Conservation (phyloP, 257 asterid genomes). For the Penstemon barbatus region DNA sequence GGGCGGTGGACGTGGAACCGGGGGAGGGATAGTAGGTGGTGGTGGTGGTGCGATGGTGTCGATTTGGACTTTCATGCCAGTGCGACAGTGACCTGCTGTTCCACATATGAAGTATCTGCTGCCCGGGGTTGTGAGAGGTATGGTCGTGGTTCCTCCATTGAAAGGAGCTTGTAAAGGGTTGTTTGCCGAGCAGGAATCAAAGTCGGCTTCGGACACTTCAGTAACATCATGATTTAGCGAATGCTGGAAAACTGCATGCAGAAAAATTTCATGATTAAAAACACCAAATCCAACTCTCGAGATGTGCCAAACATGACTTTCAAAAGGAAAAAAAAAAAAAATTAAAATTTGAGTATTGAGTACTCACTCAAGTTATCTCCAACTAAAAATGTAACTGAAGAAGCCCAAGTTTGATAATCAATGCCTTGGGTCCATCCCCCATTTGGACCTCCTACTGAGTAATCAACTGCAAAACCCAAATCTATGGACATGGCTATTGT, state of each 20-base stretch:
- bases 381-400: conserved; percentile 35
- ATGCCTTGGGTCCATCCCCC: conserved; percentile 63
- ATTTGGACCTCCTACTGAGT: conserved; percentile 54
- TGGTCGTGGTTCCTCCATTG: conserved; percentile 48
- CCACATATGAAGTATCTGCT: conserved; percentile 68
- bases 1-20: not conserved
- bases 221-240: conserved; percentile 52
- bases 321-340: not conserved
- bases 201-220: conserved; percentile 60
- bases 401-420: conserved; percentile 53
- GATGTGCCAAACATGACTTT: not conserved
- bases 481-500: conserved; percentile 28
- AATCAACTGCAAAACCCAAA: conserved; percentile 46
- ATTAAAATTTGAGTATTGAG: not conserved
- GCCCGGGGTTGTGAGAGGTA: conserved; percentile 58
- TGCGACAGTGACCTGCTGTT: conserved; percentile 55
- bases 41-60: conserved; percentile 42
- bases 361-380: conserved; percentile 64
- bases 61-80: conserved; percentile 70
- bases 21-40: not conserved
- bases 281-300: conserved; percentile 1
- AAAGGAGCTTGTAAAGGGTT: conserved; percentile 41
- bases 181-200: conserved; percentile 47
- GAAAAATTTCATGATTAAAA: not conserved
- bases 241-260: conserved; percentile 57